phyloP scores from a whole-genome alignment of 208 protist genomes.

The Acanthamoeba royreba region DNA sequence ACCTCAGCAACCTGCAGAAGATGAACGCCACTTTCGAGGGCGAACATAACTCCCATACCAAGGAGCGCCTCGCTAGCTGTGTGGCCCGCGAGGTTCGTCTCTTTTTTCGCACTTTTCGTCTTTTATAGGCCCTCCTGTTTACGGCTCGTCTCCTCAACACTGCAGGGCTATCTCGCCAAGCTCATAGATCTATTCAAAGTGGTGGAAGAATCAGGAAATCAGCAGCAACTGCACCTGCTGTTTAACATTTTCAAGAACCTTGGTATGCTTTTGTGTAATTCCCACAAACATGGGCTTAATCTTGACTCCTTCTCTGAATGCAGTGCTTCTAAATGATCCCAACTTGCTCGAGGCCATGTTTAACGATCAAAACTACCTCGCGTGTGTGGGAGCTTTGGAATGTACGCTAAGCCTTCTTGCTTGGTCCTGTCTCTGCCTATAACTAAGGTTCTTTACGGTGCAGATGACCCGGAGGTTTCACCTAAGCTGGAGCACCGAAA shows the following conservation, averaged over 20 bases:
- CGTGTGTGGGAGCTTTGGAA: slow-evolving; percentile 76
- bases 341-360: slow-evolving; percentile 72
- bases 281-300: too few species aligned
- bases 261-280: too few species aligned
- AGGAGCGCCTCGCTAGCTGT: not conserved
- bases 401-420: too few species aligned
- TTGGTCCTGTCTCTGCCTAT: too few species aligned
- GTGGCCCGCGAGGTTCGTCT: not conserved
- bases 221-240: slow-evolving; percentile 53
- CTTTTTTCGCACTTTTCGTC: too few species aligned
- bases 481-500: slow-evolving; percentile 68
- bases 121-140: too few species aligned
- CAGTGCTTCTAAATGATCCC: slow-evolving; percentile 75
- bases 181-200: slow-evolving; percentile 66
- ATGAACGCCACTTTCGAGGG: slow-evolving; percentile 17
- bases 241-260: slow-evolving; percentile 75
- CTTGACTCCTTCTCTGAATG: not conserved
- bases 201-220: slow-evolving; percentile 62
- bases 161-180: slow-evolving; percentile 66
- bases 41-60: not conserved
- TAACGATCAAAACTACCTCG: slow-evolving; percentile 68
- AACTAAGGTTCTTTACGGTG: too few species aligned
- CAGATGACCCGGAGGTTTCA: slow-evolving; percentile 74
- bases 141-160: too few species aligned
- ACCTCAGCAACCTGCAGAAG: slow-evolving; percentile 42